Evolutionary conservation across 805 yeast species (phyloP), one percentile per base, ranked within the genome.

Genomic region (Monosporozyma yasuniensis): DNA sequence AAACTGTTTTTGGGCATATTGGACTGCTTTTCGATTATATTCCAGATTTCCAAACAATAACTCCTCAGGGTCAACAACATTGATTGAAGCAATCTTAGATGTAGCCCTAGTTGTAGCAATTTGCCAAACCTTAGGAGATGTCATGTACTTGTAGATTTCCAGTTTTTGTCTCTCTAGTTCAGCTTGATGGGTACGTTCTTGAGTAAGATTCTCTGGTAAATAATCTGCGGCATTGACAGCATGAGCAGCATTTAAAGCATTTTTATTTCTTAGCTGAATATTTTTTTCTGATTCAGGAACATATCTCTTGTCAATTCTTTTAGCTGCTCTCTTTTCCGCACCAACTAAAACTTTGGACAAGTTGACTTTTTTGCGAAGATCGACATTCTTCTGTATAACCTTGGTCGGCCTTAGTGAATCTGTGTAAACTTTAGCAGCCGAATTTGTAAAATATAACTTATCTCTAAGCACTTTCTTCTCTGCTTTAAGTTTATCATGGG

Each of bases 1-100:
- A 8, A 39, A 39, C 8, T 21, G 12, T 16, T 21, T 19, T 21
- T 39, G 42, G 2, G 96, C 96, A 55, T 84, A 70, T 32, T 81
- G 81, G 47, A 83, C 74, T 2, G 96, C 96, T 56, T 76, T 76
- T 54, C 79, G 79, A 69, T 87, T 87, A 63, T 71, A 75, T 46
- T 78, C 81, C 28, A 78, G 77, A 57, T 78, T 77, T 59, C 59
- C 60, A 50, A 49, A 60, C 18, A 57, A 9, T 27, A 41, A 12
- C 4, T 14, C 9, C 10, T 49, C 42, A 6, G 37, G 19, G 16
- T 52, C 44, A 3, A 39, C 32, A 3, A 25, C n/a, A 38, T 34
- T 37, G 11, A 25, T 34, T 21, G 38, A 30, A 11, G 21, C 32
- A 28, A 37, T 32, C 16, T 42, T 45, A 18, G 18, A 9, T 8